These are phyloP conservation scores for Cymodocea nodosa DNA, from an alignment of 116 monocot species.

Conservation along the genomic window DNA sequence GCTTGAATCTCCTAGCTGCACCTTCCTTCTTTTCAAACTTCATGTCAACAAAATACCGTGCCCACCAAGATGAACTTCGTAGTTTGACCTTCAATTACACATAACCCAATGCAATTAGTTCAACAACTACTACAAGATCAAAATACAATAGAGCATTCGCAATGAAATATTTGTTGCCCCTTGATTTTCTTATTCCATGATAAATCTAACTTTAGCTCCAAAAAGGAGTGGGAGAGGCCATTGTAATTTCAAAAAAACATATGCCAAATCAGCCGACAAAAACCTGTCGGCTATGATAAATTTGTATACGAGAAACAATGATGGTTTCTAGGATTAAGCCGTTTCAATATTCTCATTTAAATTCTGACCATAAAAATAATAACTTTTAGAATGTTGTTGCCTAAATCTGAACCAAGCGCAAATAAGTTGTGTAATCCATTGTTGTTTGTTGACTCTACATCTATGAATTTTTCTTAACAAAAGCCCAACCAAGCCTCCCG, in stretches of 20 bases:
- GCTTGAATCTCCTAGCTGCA: conserved; percentile 6
- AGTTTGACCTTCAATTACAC: conserved; percentile 28
- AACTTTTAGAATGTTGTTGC: too few species aligned
- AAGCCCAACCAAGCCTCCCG: too few species aligned
- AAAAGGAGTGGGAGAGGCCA: not conserved
- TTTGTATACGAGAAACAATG: too few species aligned
- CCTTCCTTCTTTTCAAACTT: conserved; percentile 28
- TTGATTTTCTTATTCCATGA: not conserved
- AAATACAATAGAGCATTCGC: not conserved
- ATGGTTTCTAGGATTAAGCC: too few species aligned
- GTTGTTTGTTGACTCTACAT: too few species aligned
- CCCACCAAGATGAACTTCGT: conserved; percentile 41
- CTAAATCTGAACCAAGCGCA: too few species aligned
- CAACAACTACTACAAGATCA: not conserved
- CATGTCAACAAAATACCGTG: conserved; percentile 20
- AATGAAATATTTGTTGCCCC: not conserved
- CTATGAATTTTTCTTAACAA: too few species aligned
- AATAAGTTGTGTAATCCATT: too few species aligned
- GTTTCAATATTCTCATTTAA: too few species aligned
- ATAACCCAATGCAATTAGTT: not conserved
- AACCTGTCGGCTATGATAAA: not conserved
- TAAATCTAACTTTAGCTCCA: not conserved
- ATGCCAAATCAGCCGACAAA: not conserved
- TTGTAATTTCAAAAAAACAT: not conserved
- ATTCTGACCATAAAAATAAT: too few species aligned